phyloP scores from a whole-genome alignment of 2,329 filamentous ascomycete species.

The Phyllosticta citrichinensis region DNA sequence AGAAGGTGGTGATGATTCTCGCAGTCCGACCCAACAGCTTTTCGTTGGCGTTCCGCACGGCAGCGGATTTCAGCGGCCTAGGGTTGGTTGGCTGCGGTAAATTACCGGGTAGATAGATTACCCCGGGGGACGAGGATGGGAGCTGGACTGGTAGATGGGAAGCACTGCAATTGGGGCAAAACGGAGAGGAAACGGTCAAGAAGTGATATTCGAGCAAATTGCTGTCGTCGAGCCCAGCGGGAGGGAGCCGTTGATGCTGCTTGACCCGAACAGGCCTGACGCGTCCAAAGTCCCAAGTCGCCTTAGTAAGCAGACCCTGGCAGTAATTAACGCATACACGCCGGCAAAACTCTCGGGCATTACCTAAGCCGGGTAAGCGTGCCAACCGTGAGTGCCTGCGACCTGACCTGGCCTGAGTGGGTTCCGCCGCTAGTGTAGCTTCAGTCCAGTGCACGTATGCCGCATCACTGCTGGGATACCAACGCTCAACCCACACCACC shows the following conservation, averaged over 20 bases:
- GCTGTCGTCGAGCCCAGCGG: neutral
- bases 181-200: no score
- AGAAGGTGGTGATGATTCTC: neutral
- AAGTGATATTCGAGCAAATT: neutral
- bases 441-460: neutral
- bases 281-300: no score
- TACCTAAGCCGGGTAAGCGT: no score
- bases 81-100: neutral
- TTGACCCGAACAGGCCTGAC: neutral
- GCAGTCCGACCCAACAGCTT: constrained; percentile 7
- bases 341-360: no score
- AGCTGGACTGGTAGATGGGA: no score
- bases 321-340: neutral
- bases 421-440: neutral
- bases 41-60: constrained; percentile 7
- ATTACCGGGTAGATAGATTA: neutral
- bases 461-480: neutral
- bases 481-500: neutral
- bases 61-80: constrained; percentile 1
- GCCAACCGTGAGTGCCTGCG: no score
- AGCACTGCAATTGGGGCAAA: no score
- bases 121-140: neutral
- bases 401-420: no score
- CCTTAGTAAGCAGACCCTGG: neutral
- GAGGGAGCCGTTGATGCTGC: neutral